Evolutionary conservation across 371 early-diverging fungal genomes (phyloP), one percentile per base, ranked within the genome.

Genomic region (Mucor piriformis): DNA sequence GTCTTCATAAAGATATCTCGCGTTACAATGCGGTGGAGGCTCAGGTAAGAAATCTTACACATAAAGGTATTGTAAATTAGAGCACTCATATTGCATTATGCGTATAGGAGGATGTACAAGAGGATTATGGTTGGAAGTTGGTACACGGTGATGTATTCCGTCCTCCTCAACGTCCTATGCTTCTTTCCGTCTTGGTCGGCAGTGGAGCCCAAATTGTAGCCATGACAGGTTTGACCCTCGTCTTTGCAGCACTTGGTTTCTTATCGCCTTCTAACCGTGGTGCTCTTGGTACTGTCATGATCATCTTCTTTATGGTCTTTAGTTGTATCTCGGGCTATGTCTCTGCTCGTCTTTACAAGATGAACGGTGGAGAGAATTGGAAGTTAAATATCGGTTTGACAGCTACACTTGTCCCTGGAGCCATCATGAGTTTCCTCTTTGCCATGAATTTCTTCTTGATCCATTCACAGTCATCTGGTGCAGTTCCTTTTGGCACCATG

Each of bases 231-330:
- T 82, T 90, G 23, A 93, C 92, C 0, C 72, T 87, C 6, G 88
- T 88, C 0, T 94, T 98, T 85, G 97, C 97, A 20, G 87, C 92
- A n/a, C 85, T 98, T 38, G 98, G 98, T 16, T 96, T 98, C 84
- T 80, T 98, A 47, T 94, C 95, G 18, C 97, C 97, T 0, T 94
- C 96, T 0, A 91, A 88, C 72, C 93, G 98, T 48, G 97, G 97
- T 27, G 92, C 96, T 3, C 81, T 98, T 27, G 85, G 84, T 2
- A 96, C 96, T 3, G 89, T 94, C 33, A 90, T 92, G 84, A 82
- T 98, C 38, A 80, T 94, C 43, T 89, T 95, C 62, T 97, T 92
- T 68, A 90, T 96, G 79, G 63, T 89, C 43, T 96, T 92, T 73
- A 92, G 89, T 3, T 83, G 86, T 33, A 87, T 92, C 16, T 86